Base-by-base conservation (phyloP, 1,284 basidiomycete genomes). In the Ustilago loliicola region DNA sequence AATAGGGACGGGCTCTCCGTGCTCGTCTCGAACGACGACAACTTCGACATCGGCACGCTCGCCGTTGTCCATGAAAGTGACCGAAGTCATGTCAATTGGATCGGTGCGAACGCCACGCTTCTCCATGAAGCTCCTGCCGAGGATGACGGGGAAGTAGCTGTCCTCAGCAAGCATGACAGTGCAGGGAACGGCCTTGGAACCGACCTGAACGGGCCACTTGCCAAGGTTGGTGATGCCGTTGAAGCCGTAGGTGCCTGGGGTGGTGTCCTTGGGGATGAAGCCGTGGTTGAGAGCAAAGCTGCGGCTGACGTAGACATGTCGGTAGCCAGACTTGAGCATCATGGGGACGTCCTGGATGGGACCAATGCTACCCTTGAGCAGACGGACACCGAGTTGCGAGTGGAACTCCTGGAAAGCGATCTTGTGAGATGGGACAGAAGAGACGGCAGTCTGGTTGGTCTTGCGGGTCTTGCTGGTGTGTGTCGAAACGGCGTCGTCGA, bases 291-390 rank as follows among this genome's bases (percentile, higher is more conserved):
- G 88, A 0, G 96, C 97, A 85, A 99, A 99, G 84, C 93, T 92
- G 70, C 96, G 91, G 23, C 95, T 96, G 71, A 99, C 92, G 87
- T 99, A 99, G 62, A 98, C 95, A 83, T 96, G 92, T 29, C 94
- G 90, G 87, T 99, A 93, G 6, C 96, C 96, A n/a, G 91, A 90
- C 88, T 95, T 96, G 81, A 98, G 89, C 95, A 98, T 97, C 87
- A 88, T 88, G 29, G 87, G 86, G 19, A 88, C 87, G 63, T 94
- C 92, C 71, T 92, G 89, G 34, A 96, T 93, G 27, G 94, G 93
- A 0, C 95, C 96, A 70, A 99, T 94, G 80, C 91, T 92, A 15
- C 96, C 96, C 77, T 92, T 90, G 29, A 99, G 92, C 7, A 96
- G 98, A 61, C 96, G 89, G 17, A 98, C 96, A 15, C 97, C 96